Evolutionary conservation across 2,329 filamentous ascomycete species (phyloP).

Genomic region (Colletotrichum sp.): DNA sequence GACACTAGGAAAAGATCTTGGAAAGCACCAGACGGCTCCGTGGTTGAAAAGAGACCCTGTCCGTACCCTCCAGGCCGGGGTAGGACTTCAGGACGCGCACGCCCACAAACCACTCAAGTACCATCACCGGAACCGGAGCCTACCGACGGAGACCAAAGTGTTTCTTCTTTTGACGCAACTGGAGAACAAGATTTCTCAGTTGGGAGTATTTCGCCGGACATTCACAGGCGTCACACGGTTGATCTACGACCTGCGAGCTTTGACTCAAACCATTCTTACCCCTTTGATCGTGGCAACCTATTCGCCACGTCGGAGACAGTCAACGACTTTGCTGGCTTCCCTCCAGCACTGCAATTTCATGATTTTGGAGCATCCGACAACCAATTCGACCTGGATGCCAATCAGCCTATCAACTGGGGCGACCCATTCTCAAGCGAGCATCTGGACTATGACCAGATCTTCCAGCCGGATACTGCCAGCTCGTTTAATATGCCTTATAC

Average conservation of each 20-base stretch:
- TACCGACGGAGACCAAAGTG: not conserved
- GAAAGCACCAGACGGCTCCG: constrained; percentile 57
- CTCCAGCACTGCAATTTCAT: not conserved
- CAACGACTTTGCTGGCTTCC: not conserved
- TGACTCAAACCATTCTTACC: not conserved
- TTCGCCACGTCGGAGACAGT: not conserved
- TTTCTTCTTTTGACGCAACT: not conserved
- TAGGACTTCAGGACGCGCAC: not conserved
- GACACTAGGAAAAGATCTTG: constrained; percentile 62
- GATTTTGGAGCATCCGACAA: not conserved
- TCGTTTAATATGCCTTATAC: constrained; percentile 71
- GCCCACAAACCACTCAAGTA: constrained; percentile 2
- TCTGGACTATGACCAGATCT: constrained; percentile 54
- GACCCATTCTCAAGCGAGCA: constrained; percentile 9
- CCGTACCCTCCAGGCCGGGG: constrained; percentile 1
- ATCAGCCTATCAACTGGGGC: not conserved
- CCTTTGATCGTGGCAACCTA: not conserved
- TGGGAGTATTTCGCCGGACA: not conserved
- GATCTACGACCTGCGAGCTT: not conserved
- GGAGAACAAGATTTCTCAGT: not conserved
- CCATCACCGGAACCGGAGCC: constrained; percentile 9
- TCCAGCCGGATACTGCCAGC: constrained; percentile 65
- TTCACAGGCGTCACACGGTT: not conserved
- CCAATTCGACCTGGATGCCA: not conserved
- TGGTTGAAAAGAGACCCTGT: constrained; percentile 49